Evolutionary conservation across 2,329 filamentous ascomycete species (phyloP).

Genomic region (Knoxdaviesia proteae): DNA sequence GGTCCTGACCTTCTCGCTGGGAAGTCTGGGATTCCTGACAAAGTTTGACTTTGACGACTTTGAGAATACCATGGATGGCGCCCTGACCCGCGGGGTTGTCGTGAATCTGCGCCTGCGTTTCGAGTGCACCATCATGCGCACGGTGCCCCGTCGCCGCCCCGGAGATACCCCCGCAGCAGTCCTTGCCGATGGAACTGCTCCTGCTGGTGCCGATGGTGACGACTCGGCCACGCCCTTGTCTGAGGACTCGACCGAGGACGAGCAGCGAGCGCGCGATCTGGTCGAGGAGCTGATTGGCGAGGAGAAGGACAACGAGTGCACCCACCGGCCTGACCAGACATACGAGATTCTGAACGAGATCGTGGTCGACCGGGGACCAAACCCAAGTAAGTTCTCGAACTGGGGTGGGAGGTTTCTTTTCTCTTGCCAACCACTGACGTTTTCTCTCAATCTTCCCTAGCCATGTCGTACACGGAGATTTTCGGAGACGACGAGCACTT

Average conservation of each 20-base stretch:
- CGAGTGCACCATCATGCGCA: constrained; percentile 84
- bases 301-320: constrained; percentile 63
- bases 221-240: constrained; percentile 6
- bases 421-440: too few relatives aligned
- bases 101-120: constrained; percentile 77
- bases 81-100: constrained; percentile 67
- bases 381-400: constrained; percentile 45
- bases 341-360: constrained; percentile 91
- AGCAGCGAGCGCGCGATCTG: constrained; percentile 36
- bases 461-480: constrained; percentile 79
- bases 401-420: too few relatives aligned
- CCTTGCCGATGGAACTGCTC: constrained; percentile 6
- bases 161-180: constrained; percentile 1
- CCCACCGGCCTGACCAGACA: constrained; percentile 65
- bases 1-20: constrained; percentile 75
- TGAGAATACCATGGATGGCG: constrained; percentile 42
- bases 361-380: constrained; percentile 87
- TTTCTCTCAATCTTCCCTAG: constrained; percentile 16
- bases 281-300: constrained; percentile 82
- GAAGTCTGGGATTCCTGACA: constrained; percentile 83
- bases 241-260: constrained; percentile 18
- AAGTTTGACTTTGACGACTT: constrained; percentile 84
- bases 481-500: constrained; percentile 94
- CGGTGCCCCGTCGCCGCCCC: constrained; percentile 22
- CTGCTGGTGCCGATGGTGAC: constrained; percentile 5